These are phyloP conservation scores for Aspergillus piperis DNA, from an alignment of 2,329 filamentous ascomycete genomes.

Conservation along the genomic window DNA sequence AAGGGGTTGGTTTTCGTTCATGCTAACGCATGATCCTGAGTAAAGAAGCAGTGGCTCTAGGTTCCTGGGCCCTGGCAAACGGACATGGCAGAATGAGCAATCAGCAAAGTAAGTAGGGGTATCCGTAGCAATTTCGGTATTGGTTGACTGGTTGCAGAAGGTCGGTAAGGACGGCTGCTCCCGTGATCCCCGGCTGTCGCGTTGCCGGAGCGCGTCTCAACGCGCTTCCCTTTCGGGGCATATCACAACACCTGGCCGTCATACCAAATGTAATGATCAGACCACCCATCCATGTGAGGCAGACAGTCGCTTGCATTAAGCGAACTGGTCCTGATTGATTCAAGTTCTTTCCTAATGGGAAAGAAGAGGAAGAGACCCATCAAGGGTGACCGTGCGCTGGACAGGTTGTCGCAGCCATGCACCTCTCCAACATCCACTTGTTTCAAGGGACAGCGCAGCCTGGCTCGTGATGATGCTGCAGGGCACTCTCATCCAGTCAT, in stretches of 20 bases:
- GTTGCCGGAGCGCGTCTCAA: not conserved
- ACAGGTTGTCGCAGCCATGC: slow-evolving; percentile 26
- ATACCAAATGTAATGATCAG: not conserved
- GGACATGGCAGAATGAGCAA: not conserved
- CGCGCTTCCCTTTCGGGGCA: slow-evolving; percentile 3
- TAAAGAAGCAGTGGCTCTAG: not conserved
- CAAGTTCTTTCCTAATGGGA: slow-evolving; percentile 12
- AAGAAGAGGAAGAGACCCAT: slow-evolving; percentile 46
- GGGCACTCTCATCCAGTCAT: slow-evolving; percentile 62
- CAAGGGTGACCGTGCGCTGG: slow-evolving; percentile 23
- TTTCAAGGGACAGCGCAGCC: slow-evolving; percentile 20
- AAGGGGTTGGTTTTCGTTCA: not conserved
- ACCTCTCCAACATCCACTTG: slow-evolving; percentile 23
- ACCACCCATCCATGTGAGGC: not conserved
- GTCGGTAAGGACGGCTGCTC: not conserved
- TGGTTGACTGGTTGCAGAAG: no score
- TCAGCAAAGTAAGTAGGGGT: not conserved
- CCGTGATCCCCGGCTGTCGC: not conserved
- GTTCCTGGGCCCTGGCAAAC: not conserved
- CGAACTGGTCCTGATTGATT: not conserved
- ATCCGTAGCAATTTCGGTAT: no score
- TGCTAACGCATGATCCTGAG: not conserved
- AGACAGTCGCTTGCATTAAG: not conserved
- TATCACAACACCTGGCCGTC: not conserved
- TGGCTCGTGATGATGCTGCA: slow-evolving; percentile 14